Base-by-base conservation (phyloP, 352 stramenopile genomes). In the Phytopythium delawarense region DNA sequence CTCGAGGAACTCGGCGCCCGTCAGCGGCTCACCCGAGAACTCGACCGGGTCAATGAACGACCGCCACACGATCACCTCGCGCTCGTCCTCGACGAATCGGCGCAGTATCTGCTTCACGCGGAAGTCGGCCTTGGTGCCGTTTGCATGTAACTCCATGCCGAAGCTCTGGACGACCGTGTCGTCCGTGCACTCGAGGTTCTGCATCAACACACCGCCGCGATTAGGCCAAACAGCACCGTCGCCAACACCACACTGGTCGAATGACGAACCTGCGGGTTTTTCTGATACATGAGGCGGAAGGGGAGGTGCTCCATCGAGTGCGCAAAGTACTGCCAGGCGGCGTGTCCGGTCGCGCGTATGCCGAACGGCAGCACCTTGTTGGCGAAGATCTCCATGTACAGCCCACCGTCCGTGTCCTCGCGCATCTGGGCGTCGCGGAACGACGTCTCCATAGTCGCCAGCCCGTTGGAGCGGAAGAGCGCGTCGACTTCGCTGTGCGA, bases 21-120 rank as follows among this genome's bases (percentile, higher is more conserved):
- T 44, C 11, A 84, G 61, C 12, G 75, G 71, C 21, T 75, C 67
- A 25, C 71, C 69, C n/a, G 64, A 65, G 63, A 87, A 89, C 67
- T 76, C 74, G 30, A 84, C 61, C 4, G 76, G 76, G 32, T 87
- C 70, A 61, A 81, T 80, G 59, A 76, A 71, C n/a, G 79, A 76
- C 18, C 71, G 77, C 77, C 77, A 88, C 30, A 84, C 71, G n/a
- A 88, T 73, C 16, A 88, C 73, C 30, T 85, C 71, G 28, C 79
- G 79, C 39, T 83, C 70, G 62, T 80, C 61, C 55, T 87, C 77
- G 7, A 72, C 58, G 37, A 71, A 71, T 15, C 64, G 63, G 39
- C 70, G 70, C 28, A 72, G 60, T n/a, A 87, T 71, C 54, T 89
- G 76, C 57, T 87, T 79, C 16, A 88, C 71, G 2, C 69, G 69